A percentile compares a stretch with the other conserved stretches of the same genome.
Conservation (phyloP, 345 rosid genomes). For the Lepidium didymum region DNA sequence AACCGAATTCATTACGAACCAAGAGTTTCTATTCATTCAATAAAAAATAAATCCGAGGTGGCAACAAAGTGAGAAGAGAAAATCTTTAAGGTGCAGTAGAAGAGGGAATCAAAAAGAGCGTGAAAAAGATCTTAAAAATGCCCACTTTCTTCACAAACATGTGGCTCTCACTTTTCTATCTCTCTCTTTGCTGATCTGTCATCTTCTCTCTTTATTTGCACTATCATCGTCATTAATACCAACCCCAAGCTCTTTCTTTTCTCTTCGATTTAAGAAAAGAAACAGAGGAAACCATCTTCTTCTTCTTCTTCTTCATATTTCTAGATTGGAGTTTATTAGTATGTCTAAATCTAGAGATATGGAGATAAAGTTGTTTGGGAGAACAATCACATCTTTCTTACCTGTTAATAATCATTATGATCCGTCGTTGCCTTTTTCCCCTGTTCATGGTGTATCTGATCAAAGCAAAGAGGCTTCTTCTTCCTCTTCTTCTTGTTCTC, state of each 20-base stretch:
- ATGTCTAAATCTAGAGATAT: conserved; percentile 25
- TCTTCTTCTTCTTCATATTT: background rate
- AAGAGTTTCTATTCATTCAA: background rate
- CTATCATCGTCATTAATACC: conserved; percentile 22
- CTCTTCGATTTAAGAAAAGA: conserved; percentile 11
- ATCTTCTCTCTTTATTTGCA: background rate
- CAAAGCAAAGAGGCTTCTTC: conserved; percentile 18
- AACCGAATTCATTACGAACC: conserved; percentile 13
- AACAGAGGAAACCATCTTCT: background rate
- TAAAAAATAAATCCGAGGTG: conserved; percentile 3
- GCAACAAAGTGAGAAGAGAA: conserved; percentile 10
- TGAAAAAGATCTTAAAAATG: conserved; percentile 20
- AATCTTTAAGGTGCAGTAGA: conserved; percentile 20
- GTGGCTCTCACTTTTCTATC: conserved; percentile 18
- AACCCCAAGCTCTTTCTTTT: conserved; percentile 2
- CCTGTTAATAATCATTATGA: conserved; percentile 5
- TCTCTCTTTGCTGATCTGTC: conserved; percentile 6
- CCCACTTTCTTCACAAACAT: conserved; percentile 10
- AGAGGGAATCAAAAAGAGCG: conserved; percentile 31
- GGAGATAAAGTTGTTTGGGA: conserved; percentile 30
- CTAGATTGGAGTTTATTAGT: background rate
- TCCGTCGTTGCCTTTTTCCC: background rate
- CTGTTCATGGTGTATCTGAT: conserved; percentile 10
- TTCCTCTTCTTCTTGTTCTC: conserved; percentile 21
- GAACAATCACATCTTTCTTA: conserved; percentile 5